Percentiles rank a stretch among this genome's conserved stretches.
These are phyloP conservation scores for Penicillium atrosanguineum DNA, from an alignment of 495 filamentous ascomycete species.

Conservation along the genomic window DNA sequence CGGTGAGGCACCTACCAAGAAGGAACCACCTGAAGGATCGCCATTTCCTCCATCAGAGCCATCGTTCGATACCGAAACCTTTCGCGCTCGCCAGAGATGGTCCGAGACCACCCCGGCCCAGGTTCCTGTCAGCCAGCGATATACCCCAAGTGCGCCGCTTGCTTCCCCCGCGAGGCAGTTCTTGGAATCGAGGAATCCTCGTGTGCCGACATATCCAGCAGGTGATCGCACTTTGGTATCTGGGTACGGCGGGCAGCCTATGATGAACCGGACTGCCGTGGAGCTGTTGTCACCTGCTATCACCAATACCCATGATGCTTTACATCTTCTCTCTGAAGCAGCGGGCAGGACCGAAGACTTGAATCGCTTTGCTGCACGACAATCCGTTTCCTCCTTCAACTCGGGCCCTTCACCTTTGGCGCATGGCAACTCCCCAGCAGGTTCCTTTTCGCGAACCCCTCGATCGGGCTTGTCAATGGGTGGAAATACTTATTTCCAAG, in stretches of 20 bases:
- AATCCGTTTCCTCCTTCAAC: conserved; percentile 43
- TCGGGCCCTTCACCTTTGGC: conserved; percentile 42
- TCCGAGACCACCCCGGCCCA: conserved; percentile 24
- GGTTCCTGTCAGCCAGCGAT: conserved; percentile 17
- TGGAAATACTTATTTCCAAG: conserved; percentile 28
- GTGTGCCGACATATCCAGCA: conserved; percentile 26
- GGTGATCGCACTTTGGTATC: conserved; percentile 25
- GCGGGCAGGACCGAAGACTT: conserved; percentile 52
- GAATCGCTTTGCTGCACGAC: conserved; percentile 39
- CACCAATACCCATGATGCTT: conserved; percentile 57
- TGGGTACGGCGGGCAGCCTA: conserved; percentile 41
- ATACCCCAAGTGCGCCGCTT: conserved; percentile 25
- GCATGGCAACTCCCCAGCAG: conserved; percentile 40
- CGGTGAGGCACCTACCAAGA: conserved; percentile 38
- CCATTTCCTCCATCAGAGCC: conserved; percentile 29
- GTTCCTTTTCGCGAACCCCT: conserved; percentile 36
- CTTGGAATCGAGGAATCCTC: conserved; percentile 29
- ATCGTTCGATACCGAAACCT: conserved; percentile 26
- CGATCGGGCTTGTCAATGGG: conserved; percentile 32
- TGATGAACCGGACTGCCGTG: conserved; percentile 54
- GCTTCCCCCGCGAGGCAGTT: conserved; percentile 27
- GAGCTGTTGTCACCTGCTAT: conserved; percentile 57
- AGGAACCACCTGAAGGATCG: conserved; percentile 23
- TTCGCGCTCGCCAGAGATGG: conserved; percentile 33
- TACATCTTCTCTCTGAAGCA: conserved; percentile 59